Evolutionary conservation across 495 filamentous ascomycete genomes (phyloP), one percentile per base, ranked within the genome.

Genomic region (Aspergillus wentii): DNA sequence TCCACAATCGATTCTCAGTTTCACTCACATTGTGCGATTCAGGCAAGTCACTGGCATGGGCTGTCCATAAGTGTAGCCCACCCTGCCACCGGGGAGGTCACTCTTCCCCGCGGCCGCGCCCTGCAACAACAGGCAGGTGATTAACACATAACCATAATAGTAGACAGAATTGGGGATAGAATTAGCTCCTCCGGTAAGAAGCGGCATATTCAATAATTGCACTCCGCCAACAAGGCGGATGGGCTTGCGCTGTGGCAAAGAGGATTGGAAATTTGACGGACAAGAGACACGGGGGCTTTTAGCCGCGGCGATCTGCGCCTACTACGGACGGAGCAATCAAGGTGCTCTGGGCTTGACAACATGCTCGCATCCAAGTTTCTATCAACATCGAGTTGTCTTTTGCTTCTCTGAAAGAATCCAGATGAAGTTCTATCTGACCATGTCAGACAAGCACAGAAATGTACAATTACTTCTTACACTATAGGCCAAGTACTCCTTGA

Each of bases 11-110:
- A 11, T 8, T 30, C 14, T 2, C 16, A n/a, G 14, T 29, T n/a
- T 29, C 26, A 66, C 77, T 64, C 52, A 86, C 82, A 79, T 72
- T 9, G 76, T 79, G 41, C 82, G 56, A 52, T 85, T 82, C 47
- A 86, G 51, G 61, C 82, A 86, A 28, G 62, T 76, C 17, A 86
- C 79, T 13, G 79, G 78, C 42, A 86, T 78, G 14, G 60, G 52
- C 32, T 75, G 66, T 23, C 66, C 66, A 41, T 60, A 51, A 27
- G 47, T 68, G 66, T 69, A 72, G 50, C 65, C 66, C 52, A 48
- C 71, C 75, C 57, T 68, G 61, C 64, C 75, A 74, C 36, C 53
- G 35, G 32, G 43, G 28, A 17, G 36, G 31, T 49, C 44, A 22
- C 46, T 57, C 52, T 52, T 53, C 51, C 56, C 63, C 43, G 56